Evolutionary conservation across 2,329 filamentous ascomycete species (phyloP), one percentile per base, ranked within the genome.

Genomic region (Madurella mycetomatis): DNA sequence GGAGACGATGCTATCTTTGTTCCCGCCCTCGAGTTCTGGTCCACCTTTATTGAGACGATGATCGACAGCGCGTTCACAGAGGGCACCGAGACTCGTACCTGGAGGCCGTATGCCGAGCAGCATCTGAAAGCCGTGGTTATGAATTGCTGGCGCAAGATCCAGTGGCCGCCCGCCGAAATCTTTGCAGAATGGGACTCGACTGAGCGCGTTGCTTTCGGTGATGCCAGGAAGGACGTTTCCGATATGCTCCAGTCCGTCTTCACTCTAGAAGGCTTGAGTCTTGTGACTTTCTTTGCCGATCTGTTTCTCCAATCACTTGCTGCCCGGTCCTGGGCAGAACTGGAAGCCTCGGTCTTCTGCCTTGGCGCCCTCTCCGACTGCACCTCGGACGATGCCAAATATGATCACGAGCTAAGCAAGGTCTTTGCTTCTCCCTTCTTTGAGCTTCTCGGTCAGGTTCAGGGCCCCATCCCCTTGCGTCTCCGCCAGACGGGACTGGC

Each of bases 21-120:
- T 0, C 81, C 84, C 1, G 82, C 85, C 1, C 77, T 92, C 13
- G 88, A 94, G 63, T 92, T 94, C 66, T 94, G 90, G 89, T 86
- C 82, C 16, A 85, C 82, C 1, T 90, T 86, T 66, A 82, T 88
- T 5, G 88, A 91, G 69, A 81, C 82, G 12, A 76, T 84, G 74
- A 81, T 77, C 56, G 87, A 84, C 65, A 75, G 71, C 9, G 71
- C 80, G 44, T 81, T 77, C 56, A 77, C 78, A 1, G 75, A 76
- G n/a, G 74, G 78, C 19, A 70, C 71, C 4, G 66, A 70, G 4
- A 70, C 73, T 5, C 69, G 73, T 2, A 61, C 70, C 7, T 90
- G 86, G 85, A 76, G 86, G 47, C 70, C 74, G 8, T 68, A 75
- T 8, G 84, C 86, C 1, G 76, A 83, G 47, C 70, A 74, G 8